phyloP scores from a whole-genome alignment of 352 stramenopile genomes.

The Chrysophaeum taylorii region DNA sequence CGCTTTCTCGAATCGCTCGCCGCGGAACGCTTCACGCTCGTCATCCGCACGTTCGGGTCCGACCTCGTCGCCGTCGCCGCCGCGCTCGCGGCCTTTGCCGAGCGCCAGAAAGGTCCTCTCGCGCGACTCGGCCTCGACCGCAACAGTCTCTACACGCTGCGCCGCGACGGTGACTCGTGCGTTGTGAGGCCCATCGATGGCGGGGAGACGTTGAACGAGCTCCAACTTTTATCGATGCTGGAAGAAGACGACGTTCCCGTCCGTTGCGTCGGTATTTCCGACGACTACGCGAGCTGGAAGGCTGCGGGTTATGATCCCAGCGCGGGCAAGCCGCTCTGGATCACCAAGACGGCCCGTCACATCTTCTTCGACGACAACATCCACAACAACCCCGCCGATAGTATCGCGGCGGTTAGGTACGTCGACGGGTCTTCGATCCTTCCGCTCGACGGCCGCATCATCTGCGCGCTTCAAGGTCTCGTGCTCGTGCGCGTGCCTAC shows the following conservation, averaged over 20 bases:
- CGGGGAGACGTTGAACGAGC: background rate
- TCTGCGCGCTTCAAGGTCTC: conserved; percentile 34
- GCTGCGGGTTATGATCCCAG: conserved; percentile 35
- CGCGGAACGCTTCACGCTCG: conserved; percentile 31
- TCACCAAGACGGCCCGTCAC: conserved; percentile 36
- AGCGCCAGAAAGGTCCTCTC: conserved; percentile 34
- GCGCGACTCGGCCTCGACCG: background rate
- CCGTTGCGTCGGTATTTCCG: conserved; percentile 42
- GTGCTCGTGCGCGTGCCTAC: conserved; percentile 52
- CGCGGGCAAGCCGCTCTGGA: conserved; percentile 53
- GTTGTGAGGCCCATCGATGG: background rate
- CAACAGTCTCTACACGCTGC: background rate
- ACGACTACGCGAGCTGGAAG: conserved; percentile 51
- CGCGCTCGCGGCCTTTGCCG: conserved; percentile 40
- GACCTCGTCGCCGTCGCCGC: conserved; percentile 41
- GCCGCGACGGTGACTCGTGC: background rate
- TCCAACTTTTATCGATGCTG: background rate
- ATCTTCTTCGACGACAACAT: conserved; percentile 61
- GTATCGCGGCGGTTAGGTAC: conserved; percentile 41
- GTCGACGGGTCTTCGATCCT: conserved; percentile 21
- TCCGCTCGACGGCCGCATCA: conserved; percentile 32
- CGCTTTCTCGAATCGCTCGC: conserved; percentile 17
- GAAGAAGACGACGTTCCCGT: background rate
- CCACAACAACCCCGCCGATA: conserved; percentile 44
- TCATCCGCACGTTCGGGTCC: conserved; percentile 52